Percentiles rank a stretch among this genome's conserved stretches.
These are phyloP conservation scores for Triadica sebifera DNA, from an alignment of 345 rosid species.

Conservation along the genomic window DNA sequence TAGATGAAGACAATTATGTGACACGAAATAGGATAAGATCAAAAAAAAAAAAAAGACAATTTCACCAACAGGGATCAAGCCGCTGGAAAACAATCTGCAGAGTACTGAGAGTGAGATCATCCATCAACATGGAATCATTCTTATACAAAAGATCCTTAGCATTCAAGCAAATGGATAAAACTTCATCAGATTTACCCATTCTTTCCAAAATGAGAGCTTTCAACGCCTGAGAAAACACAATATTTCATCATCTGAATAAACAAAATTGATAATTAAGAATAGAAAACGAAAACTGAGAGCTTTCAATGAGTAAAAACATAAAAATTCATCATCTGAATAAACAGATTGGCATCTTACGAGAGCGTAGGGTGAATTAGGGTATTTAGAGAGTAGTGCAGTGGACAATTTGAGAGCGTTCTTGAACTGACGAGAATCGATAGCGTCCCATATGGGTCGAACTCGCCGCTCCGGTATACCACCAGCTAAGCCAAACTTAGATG, in stretches of 20 bases:
- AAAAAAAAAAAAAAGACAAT: conserved; percentile 4
- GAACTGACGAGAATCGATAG: conserved; percentile 94
- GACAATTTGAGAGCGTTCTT: conserved; percentile 87
- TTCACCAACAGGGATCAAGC: conserved; percentile 76
- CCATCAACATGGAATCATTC: conserved; percentile 73
- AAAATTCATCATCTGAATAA: neutral
- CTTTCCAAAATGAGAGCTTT: conserved; percentile 83
- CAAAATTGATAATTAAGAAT: neutral
- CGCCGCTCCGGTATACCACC: conserved; percentile 99
- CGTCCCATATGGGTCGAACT: conserved; percentile 95
- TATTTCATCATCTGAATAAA: neutral
- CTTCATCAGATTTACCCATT: conserved; percentile 82
- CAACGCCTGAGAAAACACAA: conserved; percentile 52
- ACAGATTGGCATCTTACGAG: conserved; percentile 44
- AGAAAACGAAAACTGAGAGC: neutral
- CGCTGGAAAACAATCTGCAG: conserved; percentile 89
- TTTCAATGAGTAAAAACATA: conserved; percentile 15
- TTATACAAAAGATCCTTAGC: conserved; percentile 74
- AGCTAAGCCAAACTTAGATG: conserved; percentile 86
- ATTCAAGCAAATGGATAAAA: conserved; percentile 57
- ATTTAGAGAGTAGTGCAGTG: conserved; percentile 69
- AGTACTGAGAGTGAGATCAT: conserved; percentile 96
- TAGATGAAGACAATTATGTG: neutral
- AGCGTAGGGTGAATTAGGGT: conserved; percentile 85
- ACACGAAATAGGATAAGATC: neutral